Evolutionary conservation across 257 asterid genomes (phyloP).

Genomic region (Solanum virginianum): DNA sequence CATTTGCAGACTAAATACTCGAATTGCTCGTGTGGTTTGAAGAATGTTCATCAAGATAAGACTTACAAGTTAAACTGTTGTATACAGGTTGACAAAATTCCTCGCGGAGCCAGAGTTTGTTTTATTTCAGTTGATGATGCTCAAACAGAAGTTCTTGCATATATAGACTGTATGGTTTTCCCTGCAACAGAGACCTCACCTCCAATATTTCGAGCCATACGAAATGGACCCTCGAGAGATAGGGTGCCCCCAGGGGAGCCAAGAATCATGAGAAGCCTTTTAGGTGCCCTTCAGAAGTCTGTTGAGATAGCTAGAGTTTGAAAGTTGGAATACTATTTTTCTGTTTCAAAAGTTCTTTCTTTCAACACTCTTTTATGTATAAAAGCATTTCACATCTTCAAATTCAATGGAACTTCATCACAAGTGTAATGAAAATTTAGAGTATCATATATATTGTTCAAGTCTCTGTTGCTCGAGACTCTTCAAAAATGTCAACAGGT

Average conservation of each 20-base stretch:
- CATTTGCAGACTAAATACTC: not conserved
- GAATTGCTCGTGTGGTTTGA: not conserved
- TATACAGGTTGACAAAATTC: slow-evolving; percentile 72
- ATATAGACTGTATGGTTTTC: slow-evolving; percentile 75
- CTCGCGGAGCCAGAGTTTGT: slow-evolving; percentile 89
- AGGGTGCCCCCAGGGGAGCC: slow-evolving; percentile 74
- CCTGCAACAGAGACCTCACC: slow-evolving; percentile 39
- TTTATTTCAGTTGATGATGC: slow-evolving; percentile 66
- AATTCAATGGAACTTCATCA: not conserved
- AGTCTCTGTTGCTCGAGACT: too few relatives aligned
- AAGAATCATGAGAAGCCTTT: slow-evolving; percentile 84
- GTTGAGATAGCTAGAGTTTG: slow-evolving; percentile 50
- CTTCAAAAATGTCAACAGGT: too few relatives aligned
- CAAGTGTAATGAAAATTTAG: not conserved
- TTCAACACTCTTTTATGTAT: not conserved
- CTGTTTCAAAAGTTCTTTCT: not conserved
- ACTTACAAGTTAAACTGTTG: not conserved
- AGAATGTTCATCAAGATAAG: not conserved
- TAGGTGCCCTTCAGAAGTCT: slow-evolving; percentile 76
- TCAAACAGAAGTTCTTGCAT: slow-evolving; percentile 48
- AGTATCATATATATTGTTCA: not conserved
- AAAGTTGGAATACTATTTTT: not conserved
- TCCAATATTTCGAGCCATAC: slow-evolving; percentile 64
- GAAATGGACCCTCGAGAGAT: slow-evolving; percentile 63
- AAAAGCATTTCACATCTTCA: not conserved